Evolutionary conservation across 2,329 filamentous ascomycete species (phyloP), one percentile per base, ranked within the genome.

Genomic region (Fusarium humuli): DNA sequence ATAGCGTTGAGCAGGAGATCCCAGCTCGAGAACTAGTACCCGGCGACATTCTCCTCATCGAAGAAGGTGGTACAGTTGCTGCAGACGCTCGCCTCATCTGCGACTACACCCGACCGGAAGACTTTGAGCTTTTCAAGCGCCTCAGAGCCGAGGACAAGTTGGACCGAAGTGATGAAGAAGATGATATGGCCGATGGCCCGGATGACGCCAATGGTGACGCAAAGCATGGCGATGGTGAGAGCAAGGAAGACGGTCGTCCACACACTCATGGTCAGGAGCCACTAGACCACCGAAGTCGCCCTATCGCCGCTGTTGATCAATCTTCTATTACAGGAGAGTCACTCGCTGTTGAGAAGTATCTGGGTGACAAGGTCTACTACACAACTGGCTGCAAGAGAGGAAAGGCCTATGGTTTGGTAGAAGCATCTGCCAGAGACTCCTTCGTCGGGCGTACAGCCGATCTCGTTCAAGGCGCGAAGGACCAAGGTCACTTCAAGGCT

Each of bases 281-380:
- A 7, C n/a, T 50, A 1, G 66, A 69, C 18, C 37, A 69, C 3
- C 56, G 67, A 16, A 69, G 42, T 4, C 67, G 62, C 4, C 67
- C 67, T 9, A 44, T 69, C 2, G 67, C 53, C 2, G 67, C 67
- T 1, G 56, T 69, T 16, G 67, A 69, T 8, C 67, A 69, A 11
- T 69, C 67, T 4, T 67, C 67, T 18, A 69, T 69, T 0, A 69
- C 67, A 1, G 67, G 67, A 12, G 67, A 69, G 42, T 69, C 67
- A 1, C 30, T 69, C 1, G 66, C 67, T 4, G 67, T 69, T 1
- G 66, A 69, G 22, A 69, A 69, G 11, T 69, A 69, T 0, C 47
- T 69, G 0, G 67, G 67, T 0, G 67, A 69, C 7, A 44, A 70
- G 52, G 61, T 70, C 4, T 69, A 69, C 32, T 69, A 69, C 12